phyloP scores from a whole-genome alignment of 148 eudicot genomes.

The Rhododendron vialii region DNA sequence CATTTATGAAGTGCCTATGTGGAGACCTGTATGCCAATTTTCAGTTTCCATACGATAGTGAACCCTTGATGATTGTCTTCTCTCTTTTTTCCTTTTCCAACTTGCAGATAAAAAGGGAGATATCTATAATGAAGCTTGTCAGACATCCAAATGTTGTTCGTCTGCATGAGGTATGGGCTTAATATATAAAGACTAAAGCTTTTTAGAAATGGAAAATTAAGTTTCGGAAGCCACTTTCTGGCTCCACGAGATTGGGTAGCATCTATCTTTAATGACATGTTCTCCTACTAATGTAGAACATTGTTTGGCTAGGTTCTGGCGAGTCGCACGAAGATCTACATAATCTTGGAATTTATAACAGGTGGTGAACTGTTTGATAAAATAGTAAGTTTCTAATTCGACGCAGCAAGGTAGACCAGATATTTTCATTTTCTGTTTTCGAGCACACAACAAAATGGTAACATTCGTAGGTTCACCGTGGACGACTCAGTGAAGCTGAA shows the following conservation, averaged over 20 bases:
- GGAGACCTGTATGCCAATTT: neutral
- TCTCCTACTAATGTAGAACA: slow-evolving; percentile 1
- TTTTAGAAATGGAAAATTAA: neutral
- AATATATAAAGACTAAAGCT: neutral
- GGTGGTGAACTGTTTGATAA: slow-evolving; percentile 99
- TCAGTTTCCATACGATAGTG: neutral
- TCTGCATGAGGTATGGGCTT: slow-evolving; percentile 65
- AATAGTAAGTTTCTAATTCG: slow-evolving; percentile 55
- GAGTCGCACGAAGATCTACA: slow-evolving; percentile 91
- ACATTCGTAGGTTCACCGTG: slow-evolving; percentile 64
- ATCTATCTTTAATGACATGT: neutral
- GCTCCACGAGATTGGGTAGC: neutral
- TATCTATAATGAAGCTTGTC: slow-evolving; percentile 91
- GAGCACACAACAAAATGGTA: neutral
- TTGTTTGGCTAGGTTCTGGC: slow-evolving; percentile 67
- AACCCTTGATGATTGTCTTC: neutral
- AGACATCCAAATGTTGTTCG: slow-evolving; percentile 96
- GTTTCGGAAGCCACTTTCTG: neutral
- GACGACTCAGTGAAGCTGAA: slow-evolving; percentile 87
- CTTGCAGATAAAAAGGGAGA: slow-evolving; percentile 92
- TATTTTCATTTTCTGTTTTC: neutral
- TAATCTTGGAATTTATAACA: slow-evolving; percentile 89
- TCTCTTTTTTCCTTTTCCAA: neutral
- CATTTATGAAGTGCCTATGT: neutral
- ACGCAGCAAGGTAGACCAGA: neutral